Evolutionary conservation across 2,329 filamentous ascomycete species (phyloP).

Genomic region (Ophiosphaerella korrae): DNA sequence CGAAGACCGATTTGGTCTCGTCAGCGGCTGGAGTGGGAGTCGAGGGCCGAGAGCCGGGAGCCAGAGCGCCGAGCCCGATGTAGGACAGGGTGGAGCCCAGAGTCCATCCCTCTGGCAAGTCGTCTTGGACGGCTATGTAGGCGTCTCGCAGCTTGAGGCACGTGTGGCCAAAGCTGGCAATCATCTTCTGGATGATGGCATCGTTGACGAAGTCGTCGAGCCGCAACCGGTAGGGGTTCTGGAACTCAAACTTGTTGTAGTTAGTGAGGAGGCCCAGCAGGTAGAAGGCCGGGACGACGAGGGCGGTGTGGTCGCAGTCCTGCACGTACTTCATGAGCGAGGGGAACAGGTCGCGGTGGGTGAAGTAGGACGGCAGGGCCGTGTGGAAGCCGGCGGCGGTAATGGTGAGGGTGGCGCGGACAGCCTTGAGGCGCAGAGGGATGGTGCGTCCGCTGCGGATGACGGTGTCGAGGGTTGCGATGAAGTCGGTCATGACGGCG

Average conservation of each 20-base stretch:
- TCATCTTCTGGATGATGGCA: conserved; percentile 78
- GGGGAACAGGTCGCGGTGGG: conserved; percentile 91
- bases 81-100: conserved; percentile 79
- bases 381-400: conserved; percentile 96
- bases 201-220: conserved; percentile 97
- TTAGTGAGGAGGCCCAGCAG: conserved; percentile 88
- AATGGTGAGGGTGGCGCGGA: conserved; percentile 80
- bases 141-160: conserved; percentile 71
- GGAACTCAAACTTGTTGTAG: conserved; percentile 99
- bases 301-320: conserved; percentile 68
- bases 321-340: conserved; percentile 94
- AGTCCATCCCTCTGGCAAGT: conserved; percentile 88
- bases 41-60: conserved; percentile 68
- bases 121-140: conserved; percentile 87
- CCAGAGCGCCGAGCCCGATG: conserved; percentile 77
- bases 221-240: conserved; percentile 91
- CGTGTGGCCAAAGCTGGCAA: conserved; percentile 74
- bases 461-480: conserved; percentile 77
- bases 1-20: conserved; percentile 80
- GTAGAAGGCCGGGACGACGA: conserved; percentile 74
- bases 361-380: conserved; percentile 90
- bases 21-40: conserved; percentile 71
- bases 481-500: conserved; percentile 84
- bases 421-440: conserved; percentile 76
- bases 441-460: conserved; percentile 76